Conservation (phyloP, 2,329 filamentous ascomycete genomes). For the Diaporthe velutina region DNA sequence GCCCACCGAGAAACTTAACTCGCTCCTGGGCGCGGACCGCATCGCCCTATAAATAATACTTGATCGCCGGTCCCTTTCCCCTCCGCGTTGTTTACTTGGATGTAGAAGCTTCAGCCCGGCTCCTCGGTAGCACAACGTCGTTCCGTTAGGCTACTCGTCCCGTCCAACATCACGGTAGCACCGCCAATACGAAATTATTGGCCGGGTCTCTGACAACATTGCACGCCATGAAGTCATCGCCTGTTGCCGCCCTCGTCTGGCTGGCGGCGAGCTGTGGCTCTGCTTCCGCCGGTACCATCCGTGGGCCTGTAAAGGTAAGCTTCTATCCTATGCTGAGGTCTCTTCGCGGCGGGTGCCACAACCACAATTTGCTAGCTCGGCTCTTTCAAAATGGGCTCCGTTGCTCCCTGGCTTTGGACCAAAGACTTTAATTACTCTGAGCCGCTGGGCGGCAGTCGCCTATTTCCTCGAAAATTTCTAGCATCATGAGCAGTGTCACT, state of each 20-base stretch:
- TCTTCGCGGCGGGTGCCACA: background rate
- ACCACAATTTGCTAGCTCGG: background rate
- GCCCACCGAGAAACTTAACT: background rate
- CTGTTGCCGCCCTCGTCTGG: slow-evolving; percentile 41
- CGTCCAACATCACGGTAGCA: background rate
- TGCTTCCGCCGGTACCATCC: slow-evolving; percentile 38
- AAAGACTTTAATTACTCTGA: background rate
- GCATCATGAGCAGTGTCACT: background rate
- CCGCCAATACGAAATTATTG: slow-evolving; percentile 9
- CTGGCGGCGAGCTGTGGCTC: slow-evolving; percentile 43
- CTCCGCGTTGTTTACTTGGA: background rate
- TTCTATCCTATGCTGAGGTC: background rate
- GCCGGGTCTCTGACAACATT: background rate
- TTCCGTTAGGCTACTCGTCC: slow-evolving; percentile 11
- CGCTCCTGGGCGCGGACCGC: background rate
- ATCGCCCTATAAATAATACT: slow-evolving; percentile 8
- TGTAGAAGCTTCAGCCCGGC: slow-evolving; percentile 21
- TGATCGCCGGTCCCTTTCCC: background rate
- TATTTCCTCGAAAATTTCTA: background rate
- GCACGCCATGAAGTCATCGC: slow-evolving; percentile 44
- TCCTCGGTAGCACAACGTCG: slow-evolving; percentile 25
- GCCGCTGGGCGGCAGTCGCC: no score
- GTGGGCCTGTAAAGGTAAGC: slow-evolving; percentile 42
- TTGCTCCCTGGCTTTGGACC: background rate
- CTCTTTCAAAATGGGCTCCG: background rate